phyloP scores from a whole-genome alignment of 495 filamentous ascomycete species.

The Neurospora discreta region DNA sequence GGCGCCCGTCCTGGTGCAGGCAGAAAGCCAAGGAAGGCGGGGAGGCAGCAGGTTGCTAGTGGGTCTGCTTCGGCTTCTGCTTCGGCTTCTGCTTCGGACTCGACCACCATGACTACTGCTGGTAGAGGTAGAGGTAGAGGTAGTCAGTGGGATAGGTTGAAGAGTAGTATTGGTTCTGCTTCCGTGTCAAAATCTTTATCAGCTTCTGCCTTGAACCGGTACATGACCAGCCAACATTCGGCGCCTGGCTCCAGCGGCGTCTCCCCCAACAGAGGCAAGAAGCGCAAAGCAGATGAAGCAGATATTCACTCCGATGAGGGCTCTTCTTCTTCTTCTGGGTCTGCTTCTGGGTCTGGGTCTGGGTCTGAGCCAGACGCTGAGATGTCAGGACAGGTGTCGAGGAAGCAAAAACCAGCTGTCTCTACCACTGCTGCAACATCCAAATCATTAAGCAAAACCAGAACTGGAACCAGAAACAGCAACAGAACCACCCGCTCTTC shows the following conservation, averaged over 20 bases:
- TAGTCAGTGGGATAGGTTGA: not conserved
- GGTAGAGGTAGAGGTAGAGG: too few relatives aligned
- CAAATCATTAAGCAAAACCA: too few relatives aligned
- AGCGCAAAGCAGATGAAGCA: constrained; percentile 3
- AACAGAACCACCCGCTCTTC: not conserved
- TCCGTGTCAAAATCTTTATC: too few relatives aligned
- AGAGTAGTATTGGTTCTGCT: not conserved
- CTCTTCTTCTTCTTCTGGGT: not conserved
- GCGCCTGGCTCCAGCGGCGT: not conserved
- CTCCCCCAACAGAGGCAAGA: not conserved
- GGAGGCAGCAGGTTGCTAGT: not conserved
- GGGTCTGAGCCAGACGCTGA: too few relatives aligned
- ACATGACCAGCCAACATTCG: too few relatives aligned
- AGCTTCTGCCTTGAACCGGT: too few relatives aligned
- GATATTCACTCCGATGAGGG: not conserved
- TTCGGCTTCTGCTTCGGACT: not conserved
- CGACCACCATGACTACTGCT: too few relatives aligned
- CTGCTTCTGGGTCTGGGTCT: too few relatives aligned
- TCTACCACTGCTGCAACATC: not conserved
- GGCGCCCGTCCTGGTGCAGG: constrained; percentile 24
- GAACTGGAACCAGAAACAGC: not conserved
- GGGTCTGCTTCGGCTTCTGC: not conserved
- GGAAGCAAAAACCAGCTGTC: not conserved
- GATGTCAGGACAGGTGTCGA: too few relatives aligned
- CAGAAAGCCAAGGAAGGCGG: constrained; percentile 13